Percentiles rank a stretch among this genome's conserved stretches.
Evolutionary conservation across 164 flowering plant species (phyloP).

Genomic region (Annona squamosa): DNA sequence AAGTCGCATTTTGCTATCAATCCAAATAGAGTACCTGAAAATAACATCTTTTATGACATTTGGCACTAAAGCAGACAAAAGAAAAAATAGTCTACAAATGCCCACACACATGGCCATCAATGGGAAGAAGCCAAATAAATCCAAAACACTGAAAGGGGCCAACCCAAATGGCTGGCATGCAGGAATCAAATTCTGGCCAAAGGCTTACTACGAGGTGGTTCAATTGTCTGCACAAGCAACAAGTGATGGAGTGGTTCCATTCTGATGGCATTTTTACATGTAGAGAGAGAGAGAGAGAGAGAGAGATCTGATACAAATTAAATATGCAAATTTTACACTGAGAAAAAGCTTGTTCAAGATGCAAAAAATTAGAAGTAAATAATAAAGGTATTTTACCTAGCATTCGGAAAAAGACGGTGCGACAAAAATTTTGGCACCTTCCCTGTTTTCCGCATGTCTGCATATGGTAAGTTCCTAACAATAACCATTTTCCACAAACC

Average conservation of each 20-base stretch:
- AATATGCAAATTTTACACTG: no score
- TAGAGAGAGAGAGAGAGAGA: background rate
- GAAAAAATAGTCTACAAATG: conserved; percentile 3
- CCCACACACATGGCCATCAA: background rate
- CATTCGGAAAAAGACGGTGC: conserved; percentile 87
- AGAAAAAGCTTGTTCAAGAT: background rate
- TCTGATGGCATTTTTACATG: background rate
- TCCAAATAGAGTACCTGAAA: conserved; percentile 92
- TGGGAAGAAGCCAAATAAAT: background rate
- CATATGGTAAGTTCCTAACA: conserved; percentile 79
- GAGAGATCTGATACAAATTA: background rate
- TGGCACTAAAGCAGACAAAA: background rate
- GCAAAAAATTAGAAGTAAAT: background rate
- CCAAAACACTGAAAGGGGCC: background rate
- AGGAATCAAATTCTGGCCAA: background rate
- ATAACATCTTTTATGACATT: background rate
- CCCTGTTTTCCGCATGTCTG: conserved; percentile 87
- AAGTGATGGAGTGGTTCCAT: background rate
- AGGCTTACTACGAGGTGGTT: background rate
- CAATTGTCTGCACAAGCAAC: background rate
- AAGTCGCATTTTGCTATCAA: conserved; percentile 95
- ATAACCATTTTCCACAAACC: conserved; percentile 82
- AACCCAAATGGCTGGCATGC: background rate
- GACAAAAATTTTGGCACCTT: conserved; percentile 93
- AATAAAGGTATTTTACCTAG: conserved; percentile 44